These are phyloP conservation scores for Sporobolomyces roseus DNA, from an alignment of 768 basidiomycete genomes.

Conservation along the genomic window DNA sequence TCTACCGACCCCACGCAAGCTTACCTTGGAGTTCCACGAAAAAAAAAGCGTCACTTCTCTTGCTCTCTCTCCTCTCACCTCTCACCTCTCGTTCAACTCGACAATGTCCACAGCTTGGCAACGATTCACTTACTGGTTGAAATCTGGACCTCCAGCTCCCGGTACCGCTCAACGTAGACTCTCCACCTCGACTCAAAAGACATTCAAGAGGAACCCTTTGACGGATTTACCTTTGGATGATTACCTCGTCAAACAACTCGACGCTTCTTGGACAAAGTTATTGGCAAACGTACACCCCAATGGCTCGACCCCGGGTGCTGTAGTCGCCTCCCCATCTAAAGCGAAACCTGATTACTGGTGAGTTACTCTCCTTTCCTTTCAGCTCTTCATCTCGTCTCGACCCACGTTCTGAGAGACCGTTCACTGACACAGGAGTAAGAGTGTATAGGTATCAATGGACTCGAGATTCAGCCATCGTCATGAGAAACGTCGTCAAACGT, in stretches of 20 bases:
- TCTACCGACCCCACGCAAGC: too few species aligned
- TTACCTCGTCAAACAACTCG: slow-evolving; percentile 8
- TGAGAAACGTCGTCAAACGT: slow-evolving; percentile 38
- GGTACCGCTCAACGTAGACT: not conserved
- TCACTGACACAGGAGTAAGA: not conserved
- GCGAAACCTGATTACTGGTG: slow-evolving; percentile 43
- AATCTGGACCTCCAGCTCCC: not conserved
- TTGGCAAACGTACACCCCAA: slow-evolving; percentile 36
- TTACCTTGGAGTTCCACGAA: too few species aligned
- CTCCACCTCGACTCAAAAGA: not conserved
- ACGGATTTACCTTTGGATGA: slow-evolving; percentile 24
- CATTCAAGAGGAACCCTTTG: slow-evolving; percentile 14
- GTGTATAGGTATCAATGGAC: slow-evolving; percentile 44
- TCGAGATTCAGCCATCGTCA: slow-evolving; percentile 40
- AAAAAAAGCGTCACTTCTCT: too few species aligned
- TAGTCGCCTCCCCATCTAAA: slow-evolving; percentile 40
- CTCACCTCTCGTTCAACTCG: too few species aligned
- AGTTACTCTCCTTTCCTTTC: not conserved
- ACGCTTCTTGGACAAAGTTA: slow-evolving; percentile 17
- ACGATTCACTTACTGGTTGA: not conserved
- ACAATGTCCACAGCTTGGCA: not conserved
- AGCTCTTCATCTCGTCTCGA: not conserved
- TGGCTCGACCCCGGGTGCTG: slow-evolving; percentile 36
- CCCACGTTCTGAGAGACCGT: too few species aligned
- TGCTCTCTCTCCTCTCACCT: too few species aligned